phyloP scores from a whole-genome alignment of 2,329 filamentous ascomycete genomes.

The Samsoniella hepiali region DNA sequence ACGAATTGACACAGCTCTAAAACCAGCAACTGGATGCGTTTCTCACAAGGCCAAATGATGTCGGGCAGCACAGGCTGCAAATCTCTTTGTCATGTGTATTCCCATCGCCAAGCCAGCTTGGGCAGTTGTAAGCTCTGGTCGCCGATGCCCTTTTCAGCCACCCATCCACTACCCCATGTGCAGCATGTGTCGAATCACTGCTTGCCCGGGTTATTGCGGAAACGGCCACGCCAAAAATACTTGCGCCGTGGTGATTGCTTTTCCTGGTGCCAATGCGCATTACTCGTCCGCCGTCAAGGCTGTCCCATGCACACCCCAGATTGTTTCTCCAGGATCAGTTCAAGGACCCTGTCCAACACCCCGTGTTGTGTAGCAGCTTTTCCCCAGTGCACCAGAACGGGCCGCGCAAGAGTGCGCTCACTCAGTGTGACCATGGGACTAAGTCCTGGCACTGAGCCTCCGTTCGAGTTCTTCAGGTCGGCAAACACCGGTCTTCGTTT shows the following conservation, averaged over 20 bases:
- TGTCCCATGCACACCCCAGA: constrained; percentile 13
- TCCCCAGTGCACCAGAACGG: too few relatives aligned
- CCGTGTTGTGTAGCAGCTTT: neutral
- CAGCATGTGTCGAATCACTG: neutral
- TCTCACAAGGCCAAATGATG: neutral
- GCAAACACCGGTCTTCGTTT: neutral
- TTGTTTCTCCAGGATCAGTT: constrained; percentile 15
- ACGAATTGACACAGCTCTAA: neutral
- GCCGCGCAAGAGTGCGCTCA: neutral
- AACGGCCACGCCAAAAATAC: neutral
- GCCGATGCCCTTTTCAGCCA: neutral
- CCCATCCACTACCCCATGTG: neutral
- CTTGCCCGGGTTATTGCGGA: constrained; percentile 8
- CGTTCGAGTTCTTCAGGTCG: neutral
- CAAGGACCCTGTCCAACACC: neutral
- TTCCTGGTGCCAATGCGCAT: neutral
- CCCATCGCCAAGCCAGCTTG: neutral
- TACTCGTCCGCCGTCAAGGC: neutral
- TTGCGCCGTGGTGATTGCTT: neutral
- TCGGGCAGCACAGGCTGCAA: neutral
- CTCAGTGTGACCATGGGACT: neutral
- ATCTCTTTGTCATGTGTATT: constrained; percentile 14
- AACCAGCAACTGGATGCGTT: constrained; percentile 3
- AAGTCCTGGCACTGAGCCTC: neutral
- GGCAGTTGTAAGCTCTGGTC: neutral